A percentile compares a stretch with the other conserved stretches of the same genome.
Evolutionary conservation across 495 filamentous ascomycete species (phyloP).

Genomic region (Tricharina praecox): DNA sequence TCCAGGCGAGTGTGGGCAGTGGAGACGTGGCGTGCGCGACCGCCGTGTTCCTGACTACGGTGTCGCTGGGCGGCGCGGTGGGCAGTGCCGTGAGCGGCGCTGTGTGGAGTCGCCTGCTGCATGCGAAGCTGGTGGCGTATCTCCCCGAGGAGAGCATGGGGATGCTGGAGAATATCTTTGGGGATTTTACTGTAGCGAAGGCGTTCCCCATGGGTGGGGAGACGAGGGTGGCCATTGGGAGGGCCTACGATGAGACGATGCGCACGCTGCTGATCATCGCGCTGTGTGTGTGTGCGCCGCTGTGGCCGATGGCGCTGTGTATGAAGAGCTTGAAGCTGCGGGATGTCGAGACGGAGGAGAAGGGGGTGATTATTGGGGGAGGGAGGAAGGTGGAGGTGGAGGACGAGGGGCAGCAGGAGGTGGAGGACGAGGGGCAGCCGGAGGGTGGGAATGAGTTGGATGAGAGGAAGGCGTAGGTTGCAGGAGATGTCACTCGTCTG

Average conservation of each 20-base stretch:
- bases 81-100: conserved; percentile 51
- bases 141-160: conserved; percentile 32
- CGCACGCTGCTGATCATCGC: conserved; percentile 39
- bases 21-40: conserved; percentile 51
- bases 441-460: too few species aligned
- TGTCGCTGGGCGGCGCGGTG: conserved; percentile 52
- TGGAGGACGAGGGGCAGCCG: too few species aligned
- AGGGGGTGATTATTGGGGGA: conserved; percentile 1
- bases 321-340: conserved; percentile 42
- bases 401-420: too few species aligned
- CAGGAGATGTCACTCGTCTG: too few species aligned
- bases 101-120: conserved; percentile 45
- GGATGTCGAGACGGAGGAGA: conserved; percentile 25
- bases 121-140: conserved; percentile 38
- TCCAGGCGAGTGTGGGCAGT: conserved; percentile 47
- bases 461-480: too few species aligned
- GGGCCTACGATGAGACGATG: conserved; percentile 46
- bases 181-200: conserved; percentile 38
- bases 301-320: conserved; percentile 38
- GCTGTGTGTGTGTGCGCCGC: conserved; percentile 35
- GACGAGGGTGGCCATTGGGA: conserved; percentile 40
- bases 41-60: conserved; percentile 47
- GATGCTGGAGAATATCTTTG: conserved; percentile 38
- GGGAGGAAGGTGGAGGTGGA: neutral
- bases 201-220: conserved; percentile 39